phyloP scores from a whole-genome alignment of 83 land plant species.

The Thuja plicata region DNA sequence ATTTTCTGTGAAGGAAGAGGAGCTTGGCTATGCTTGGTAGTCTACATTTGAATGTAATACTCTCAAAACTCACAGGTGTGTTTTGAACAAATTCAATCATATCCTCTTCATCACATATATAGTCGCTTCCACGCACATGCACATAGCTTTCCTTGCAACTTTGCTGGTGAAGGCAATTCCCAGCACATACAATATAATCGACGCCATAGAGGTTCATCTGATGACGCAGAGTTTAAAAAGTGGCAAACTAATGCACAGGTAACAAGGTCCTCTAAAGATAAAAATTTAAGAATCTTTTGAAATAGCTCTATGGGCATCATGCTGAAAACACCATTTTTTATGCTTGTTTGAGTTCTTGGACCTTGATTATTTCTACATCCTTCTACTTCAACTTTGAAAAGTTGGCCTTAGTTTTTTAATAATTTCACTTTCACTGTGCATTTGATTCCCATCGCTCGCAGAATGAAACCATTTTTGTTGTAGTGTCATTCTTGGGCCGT shows the following conservation, averaged over 20 bases:
- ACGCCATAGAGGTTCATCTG: slow-evolving; percentile 91
- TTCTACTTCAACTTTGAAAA: background rate
- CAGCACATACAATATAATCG: slow-evolving; percentile 88
- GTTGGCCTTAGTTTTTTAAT: background rate
- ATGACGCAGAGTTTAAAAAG: slow-evolving; percentile 63
- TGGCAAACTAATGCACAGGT: slow-evolving; percentile 78
- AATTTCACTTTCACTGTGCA: background rate
- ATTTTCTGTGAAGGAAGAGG: slow-evolving; percentile 88
- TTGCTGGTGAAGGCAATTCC: slow-evolving; percentile 57
- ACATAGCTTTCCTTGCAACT: slow-evolving; percentile 39
- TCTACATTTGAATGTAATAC: slow-evolving; percentile 96
- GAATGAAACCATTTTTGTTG: background rate
- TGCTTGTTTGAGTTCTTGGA: slow-evolving; percentile 6
- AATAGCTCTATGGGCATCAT: slow-evolving; percentile 79
- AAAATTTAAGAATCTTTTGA: slow-evolving; percentile 80
- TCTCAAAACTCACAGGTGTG: slow-evolving; percentile 81
- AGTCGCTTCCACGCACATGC: slow-evolving; percentile 90
- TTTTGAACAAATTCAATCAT: slow-evolving; percentile 76
- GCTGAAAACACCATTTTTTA: slow-evolving; percentile 54
- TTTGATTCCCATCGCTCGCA: background rate
- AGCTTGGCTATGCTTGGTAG: slow-evolving; percentile 91
- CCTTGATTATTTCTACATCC: background rate
- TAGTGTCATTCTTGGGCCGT: background rate
- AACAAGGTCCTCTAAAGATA: slow-evolving; percentile 92
- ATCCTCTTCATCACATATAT: slow-evolving; percentile 90